These are phyloP conservation scores for Rhizopogon sp. DNA, from an alignment of 768 basidiomycete species.

Conservation along the genomic window DNA sequence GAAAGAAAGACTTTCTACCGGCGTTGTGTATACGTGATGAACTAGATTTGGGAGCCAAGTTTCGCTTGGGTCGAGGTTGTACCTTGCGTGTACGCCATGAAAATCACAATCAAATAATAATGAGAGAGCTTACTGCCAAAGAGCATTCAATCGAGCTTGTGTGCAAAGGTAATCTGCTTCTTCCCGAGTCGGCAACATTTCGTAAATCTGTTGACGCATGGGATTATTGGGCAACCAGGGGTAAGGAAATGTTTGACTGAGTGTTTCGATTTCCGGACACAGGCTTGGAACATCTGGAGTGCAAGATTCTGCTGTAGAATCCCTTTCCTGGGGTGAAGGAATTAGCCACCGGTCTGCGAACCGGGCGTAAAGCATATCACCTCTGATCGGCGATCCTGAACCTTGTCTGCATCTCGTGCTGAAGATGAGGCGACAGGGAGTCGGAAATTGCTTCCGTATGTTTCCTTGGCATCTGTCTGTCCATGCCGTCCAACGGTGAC, in stretches of 20 bases:
- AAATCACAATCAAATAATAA: background rate
- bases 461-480: slow-evolving; percentile 4
- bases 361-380: slow-evolving; percentile 5
- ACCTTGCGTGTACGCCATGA: slow-evolving; percentile 32
- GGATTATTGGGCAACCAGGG: slow-evolving; percentile 61
- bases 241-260: slow-evolving; percentile 67
- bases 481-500: slow-evolving; percentile 12
- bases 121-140: slow-evolving; percentile 59
- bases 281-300: slow-evolving; percentile 14
- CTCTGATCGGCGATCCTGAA: slow-evolving; percentile 20
- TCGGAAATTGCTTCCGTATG: slow-evolving; percentile 11
- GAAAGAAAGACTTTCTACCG: slow-evolving; percentile 57
- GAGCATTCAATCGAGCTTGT: slow-evolving; percentile 60
- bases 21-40: slow-evolving; percentile 61
- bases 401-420: slow-evolving; percentile 2
- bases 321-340: slow-evolving; percentile 16
- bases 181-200: slow-evolving; percentile 52
- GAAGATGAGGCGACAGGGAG: background rate
- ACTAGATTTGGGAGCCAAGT: slow-evolving; percentile 66
- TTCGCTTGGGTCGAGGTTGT: slow-evolving; percentile 65
- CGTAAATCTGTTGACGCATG: slow-evolving; percentile 59
- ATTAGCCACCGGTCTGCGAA: background rate
- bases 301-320: slow-evolving; percentile 19
- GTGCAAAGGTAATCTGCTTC: slow-evolving; percentile 59
- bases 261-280: slow-evolving; percentile 33